phyloP scores from a whole-genome alignment of 306 rosid genomes.

The Trifolium pratense region DNA sequence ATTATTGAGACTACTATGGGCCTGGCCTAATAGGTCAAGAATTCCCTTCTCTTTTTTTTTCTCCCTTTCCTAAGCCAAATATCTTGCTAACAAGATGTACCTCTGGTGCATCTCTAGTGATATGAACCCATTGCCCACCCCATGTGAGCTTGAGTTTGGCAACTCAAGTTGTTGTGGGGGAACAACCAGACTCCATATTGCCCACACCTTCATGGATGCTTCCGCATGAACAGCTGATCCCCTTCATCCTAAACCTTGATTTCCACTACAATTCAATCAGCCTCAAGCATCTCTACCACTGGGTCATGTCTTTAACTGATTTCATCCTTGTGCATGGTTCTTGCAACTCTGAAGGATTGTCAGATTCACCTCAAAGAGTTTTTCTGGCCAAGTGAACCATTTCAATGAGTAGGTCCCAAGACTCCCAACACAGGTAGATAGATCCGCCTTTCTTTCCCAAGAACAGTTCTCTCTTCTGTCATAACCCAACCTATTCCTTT shows the following conservation, averaged over 20 bases:
- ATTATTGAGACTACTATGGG: not conserved
- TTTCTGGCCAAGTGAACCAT: not conserved
- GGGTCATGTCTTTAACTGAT: not conserved
- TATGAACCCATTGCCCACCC: not conserved
- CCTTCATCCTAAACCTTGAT: not conserved
- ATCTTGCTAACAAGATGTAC: not conserved
- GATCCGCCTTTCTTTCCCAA: slow-evolving; percentile 7
- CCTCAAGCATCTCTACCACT: slow-evolving; percentile 9
- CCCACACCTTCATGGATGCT: not conserved
- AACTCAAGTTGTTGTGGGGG: not conserved
- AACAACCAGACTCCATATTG: too few relatives aligned
- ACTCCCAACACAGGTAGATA: not conserved
- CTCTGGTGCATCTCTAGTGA: not conserved
- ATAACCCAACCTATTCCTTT: slow-evolving; percentile 6
- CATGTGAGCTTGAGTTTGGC: not conserved
- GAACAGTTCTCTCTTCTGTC: not conserved
- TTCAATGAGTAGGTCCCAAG: not conserved
- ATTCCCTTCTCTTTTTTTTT: not conserved
- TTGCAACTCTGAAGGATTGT: not conserved
- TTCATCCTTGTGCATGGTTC: not conserved
- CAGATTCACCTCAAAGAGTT: not conserved
- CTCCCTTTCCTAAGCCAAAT: not conserved
- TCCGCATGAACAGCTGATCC: not conserved
- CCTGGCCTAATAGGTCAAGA: not conserved
- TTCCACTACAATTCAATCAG: not conserved